Evolutionary conservation across 1,284 basidiomycete genomes (phyloP).

Genomic region (Ceratobasidium sp.): DNA sequence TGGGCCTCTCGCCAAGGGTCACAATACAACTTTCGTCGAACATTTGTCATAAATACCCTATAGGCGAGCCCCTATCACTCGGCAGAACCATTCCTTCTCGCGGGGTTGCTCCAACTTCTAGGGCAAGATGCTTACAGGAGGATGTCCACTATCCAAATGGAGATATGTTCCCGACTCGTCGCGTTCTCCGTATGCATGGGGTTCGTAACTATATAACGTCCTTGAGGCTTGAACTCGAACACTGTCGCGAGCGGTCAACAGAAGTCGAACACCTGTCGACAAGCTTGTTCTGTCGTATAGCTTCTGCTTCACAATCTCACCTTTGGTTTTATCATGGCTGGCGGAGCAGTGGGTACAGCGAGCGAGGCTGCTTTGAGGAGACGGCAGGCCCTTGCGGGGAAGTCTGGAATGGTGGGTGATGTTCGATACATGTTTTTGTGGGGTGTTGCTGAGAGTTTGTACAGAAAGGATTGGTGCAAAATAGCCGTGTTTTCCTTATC

Average conservation of each 20-base stretch:
- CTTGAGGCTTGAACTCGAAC: background rate
- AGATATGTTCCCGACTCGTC: background rate
- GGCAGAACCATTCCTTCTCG: slow-evolving; percentile 15
- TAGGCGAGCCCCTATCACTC: slow-evolving; percentile 13
- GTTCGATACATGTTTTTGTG: background rate
- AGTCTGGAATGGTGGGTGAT: slow-evolving; percentile 71
- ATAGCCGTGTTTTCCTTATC: slow-evolving; percentile 68
- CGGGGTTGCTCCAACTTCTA: background rate
- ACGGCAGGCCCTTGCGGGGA: slow-evolving; percentile 66
- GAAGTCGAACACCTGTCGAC: background rate
- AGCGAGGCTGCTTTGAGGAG: slow-evolving; percentile 56
- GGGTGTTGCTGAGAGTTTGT: background rate
- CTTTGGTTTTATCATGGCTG: slow-evolving; percentile 39
- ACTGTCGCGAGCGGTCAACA: background rate
- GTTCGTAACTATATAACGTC: slow-evolving; percentile 35
- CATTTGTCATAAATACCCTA: background rate
- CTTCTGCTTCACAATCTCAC: background rate
- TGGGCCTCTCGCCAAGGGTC: no score
- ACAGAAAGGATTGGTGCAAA: slow-evolving; percentile 70
- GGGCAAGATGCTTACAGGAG: background rate
- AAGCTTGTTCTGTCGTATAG: background rate
- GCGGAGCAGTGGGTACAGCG: slow-evolving; percentile 40
- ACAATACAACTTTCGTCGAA: no score
- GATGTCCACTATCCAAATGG: slow-evolving; percentile 13
- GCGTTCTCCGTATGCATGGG: background rate